Conservation (phyloP, 371 early-diverging fungal species). For the Rozella allomycis region DNA sequence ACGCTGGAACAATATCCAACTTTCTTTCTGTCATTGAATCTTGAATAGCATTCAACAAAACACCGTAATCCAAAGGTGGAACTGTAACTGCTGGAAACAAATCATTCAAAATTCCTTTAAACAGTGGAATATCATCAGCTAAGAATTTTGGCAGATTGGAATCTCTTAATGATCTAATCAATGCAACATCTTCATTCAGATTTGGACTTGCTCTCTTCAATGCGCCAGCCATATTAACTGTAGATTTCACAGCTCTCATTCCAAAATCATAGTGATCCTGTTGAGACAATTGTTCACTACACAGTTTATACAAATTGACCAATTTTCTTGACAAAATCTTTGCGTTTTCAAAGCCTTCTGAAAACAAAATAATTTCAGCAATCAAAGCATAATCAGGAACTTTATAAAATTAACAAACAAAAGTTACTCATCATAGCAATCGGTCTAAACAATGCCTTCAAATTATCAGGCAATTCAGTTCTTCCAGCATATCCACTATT, state of each 20-base stretch:
- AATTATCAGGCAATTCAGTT: conserved; percentile 32
- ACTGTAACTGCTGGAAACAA: conserved; percentile 27
- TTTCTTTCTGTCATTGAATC: conserved; percentile 14
- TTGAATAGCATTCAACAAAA: conserved; percentile 10
- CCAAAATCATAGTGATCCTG: conserved; percentile 38
- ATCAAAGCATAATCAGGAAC: conserved; percentile 35
- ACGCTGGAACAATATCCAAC: conserved; percentile 15
- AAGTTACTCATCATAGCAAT: conserved; percentile 45
- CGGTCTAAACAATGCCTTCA: conserved; percentile 32
- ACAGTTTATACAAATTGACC: conserved; percentile 32
- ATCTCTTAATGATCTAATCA: conserved; percentile 26
- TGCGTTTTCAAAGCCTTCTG: conserved; percentile 35
- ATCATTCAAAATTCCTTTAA: conserved; percentile 25
- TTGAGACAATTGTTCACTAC: conserved; percentile 33
- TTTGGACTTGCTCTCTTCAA: conserved; percentile 26
- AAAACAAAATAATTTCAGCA: conserved; percentile 36
- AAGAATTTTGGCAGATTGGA: conserved; percentile 33
- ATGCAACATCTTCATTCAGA: conserved; percentile 22
- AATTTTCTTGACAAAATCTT: conserved; percentile 28
- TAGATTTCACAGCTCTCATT: conserved; percentile 35
- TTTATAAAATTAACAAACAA: no score
- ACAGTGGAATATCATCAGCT: conserved; percentile 28
- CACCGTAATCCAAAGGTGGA: conserved; percentile 20
- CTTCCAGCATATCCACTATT: conserved; percentile 38
- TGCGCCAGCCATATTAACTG: conserved; percentile 31